Evolutionary conservation across 164 flowering plant genomes (phyloP).

Genomic region (Aristolochia californica): DNA sequence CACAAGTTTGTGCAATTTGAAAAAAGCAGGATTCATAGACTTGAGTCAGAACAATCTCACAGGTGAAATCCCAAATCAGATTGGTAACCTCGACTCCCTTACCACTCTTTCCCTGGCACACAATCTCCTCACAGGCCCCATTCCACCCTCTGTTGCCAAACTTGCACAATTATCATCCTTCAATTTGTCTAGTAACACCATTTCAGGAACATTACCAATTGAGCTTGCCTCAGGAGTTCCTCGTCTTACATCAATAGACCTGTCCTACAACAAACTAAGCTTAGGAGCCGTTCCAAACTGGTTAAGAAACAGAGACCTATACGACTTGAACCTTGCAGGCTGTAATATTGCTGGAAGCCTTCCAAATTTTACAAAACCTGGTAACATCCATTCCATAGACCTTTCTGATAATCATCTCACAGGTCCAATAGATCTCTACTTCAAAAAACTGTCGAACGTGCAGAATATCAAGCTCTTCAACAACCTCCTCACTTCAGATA

Average conservation of each 20-base stretch:
- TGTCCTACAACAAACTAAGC: conserved; percentile 67
- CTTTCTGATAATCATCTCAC: conserved; percentile 59
- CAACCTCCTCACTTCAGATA: conserved; percentile 46
- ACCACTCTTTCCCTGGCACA: conserved; percentile 40
- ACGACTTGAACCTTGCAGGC: conserved; percentile 68
- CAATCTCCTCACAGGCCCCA: conserved; percentile 54
- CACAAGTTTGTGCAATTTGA: conserved; percentile 34
- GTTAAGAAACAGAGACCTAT: conserved; percentile 51
- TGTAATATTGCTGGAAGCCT: conserved; percentile 60
- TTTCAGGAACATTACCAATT: conserved; percentile 52
- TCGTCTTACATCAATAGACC: conserved; percentile 61
- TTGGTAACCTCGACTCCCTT: conserved; percentile 55
- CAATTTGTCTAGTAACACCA: conserved; percentile 60
- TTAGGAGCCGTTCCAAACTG: conserved; percentile 65
- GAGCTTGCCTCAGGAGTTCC: conserved; percentile 42
- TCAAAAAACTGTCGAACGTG: conserved; percentile 48
- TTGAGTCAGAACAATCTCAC: conserved; percentile 50
- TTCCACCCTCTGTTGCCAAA: conserved; percentile 56
- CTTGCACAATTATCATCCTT: conserved; percentile 63
- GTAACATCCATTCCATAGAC: conserved; percentile 56
- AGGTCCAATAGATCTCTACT: conserved; percentile 36
- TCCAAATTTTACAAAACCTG: conserved; percentile 50
- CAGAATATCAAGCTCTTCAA: conserved; percentile 57
- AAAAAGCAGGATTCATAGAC: conserved; percentile 40
- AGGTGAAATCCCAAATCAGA: conserved; percentile 59